Base-by-base conservation (phyloP, 768 basidiomycete species). In the Rhodotorula graminis region DNA sequence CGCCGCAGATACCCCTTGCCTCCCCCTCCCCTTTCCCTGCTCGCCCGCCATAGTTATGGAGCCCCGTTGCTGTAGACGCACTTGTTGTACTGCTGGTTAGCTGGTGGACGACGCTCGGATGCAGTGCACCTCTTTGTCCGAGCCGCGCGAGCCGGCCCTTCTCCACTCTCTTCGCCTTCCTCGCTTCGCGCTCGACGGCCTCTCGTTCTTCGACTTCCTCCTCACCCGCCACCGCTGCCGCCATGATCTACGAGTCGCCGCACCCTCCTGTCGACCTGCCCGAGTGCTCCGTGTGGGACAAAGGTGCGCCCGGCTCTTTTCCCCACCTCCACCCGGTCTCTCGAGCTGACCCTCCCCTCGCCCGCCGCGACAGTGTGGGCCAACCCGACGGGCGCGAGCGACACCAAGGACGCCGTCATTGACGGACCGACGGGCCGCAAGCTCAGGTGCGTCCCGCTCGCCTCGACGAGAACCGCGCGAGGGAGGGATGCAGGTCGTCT, bases 221-320 rank as follows among this genome's bases (percentile, higher is more conserved):
- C 57, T 31, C 19, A 27, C 25, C 49, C 47, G 14, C 61, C 57
- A 18, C 33, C 23, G 7, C 60, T 16, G 19, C 3, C 42, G 4
- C 57, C 62, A 64, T 33, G 27, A 46, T 72, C 62, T 67, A 44
- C 44, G 58, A 59, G 27, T 67, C 66, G 27, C 71, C 65, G 1
- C 64, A 56, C 50, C 61, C 65, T 4, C 29, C 50, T 16, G 66
- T 72, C 25, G 49, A 64, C 10, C 62, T 72, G n/a, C 66, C 66
- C 15, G 61, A 60, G 44, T 67, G 66, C 66, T 33, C 29, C 16
- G 66, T 67, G 3, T 72, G 71, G 71, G 71, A 72, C 29, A 72
- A 72, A 61, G 66, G 71, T 72, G 71, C 62, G 71, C 23, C 5
- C 53, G 31, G 44, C 29, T n/a, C n/a, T 33, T 27, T 37, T 52